Base-by-base conservation (phyloP, 768 basidiomycete species). In the Lactifluus piperatus region DNA sequence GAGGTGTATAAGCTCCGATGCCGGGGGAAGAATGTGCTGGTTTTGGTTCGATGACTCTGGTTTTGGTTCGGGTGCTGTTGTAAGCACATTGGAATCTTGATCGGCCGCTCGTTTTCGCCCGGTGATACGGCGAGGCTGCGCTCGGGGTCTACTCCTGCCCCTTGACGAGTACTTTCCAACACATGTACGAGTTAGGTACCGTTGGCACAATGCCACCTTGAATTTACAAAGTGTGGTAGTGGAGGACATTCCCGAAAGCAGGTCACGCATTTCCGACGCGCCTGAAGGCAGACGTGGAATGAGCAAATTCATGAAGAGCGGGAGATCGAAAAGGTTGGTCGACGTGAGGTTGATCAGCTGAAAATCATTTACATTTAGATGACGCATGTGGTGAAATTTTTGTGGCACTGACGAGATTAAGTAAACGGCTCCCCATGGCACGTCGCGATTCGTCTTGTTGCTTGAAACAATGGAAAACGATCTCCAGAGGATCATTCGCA, bases 401-500 rank as follows among this genome's bases (percentile, higher is more conserved):
- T 29, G 32, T 34, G n/a, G 58, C 27, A 67, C 69, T 49, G 39
- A 74, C 72, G 62, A 72, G 60, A 34, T 64, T 57, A 2, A 72
- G 63, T 18, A 73, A 65, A 16, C 70, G 67, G 36, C 62, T 54
- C 37, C 72, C 72, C 22, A 71, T 58, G 8, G 43, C 47, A 41
- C 58, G 63, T 48, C 64, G 60, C 13, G 46, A 30, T 34, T 56
- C 53, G 13, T 62, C 63, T n/a, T 64, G 57, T 30, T 75, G 70
- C 30, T 66, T 61, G 59, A 70, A 54, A 39, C 68, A 65, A 56
- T 57, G 64, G 44, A 72, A 71, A 34, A 65, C 65, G 1, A 84
- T 74, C 51, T 81, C 77, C 18, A 86, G 68, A 1, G 81, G 78
- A 22, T 70, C 70, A 30, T 76, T 76, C 16, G 75, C 72, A 29